Evolutionary conservation across 2,329 filamentous ascomycete genomes (phyloP), one percentile per base, ranked within the genome.

Genomic region (Colletotrichum eleusines): DNA sequence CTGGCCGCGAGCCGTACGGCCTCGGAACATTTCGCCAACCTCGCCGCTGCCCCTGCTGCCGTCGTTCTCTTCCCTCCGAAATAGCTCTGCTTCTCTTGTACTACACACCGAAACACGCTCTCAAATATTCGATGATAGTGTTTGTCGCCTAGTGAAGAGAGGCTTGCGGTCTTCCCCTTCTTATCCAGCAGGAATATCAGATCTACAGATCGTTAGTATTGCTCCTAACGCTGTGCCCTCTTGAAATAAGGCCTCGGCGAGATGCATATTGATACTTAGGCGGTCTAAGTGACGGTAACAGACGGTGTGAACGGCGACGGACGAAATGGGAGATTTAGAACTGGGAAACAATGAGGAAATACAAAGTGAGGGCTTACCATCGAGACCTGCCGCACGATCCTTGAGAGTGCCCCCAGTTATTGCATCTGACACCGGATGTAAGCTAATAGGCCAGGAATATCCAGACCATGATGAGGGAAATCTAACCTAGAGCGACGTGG

Each of bases 91-190:
- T 93, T 94, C 75, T 97, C 94, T 18, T 86, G 80, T 23, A 91
- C 79, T 1, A 87, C 87, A 77, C 87, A 91, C 64, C 88, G 86
- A 77, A 98, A 97, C 3, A 98, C 83, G 1, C 89, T 88, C 76
- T 98, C 94, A 75, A 94, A 93, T 53, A 98, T 90, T 70, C 88
- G 88, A 77, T 96, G 92, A 74, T 93, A 97, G n/a, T 88, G 88
- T 77, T 92, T 93, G 77, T 97, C 94, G 55, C 87, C 88, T 14
- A 20, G 46, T 61, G 50, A 80, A 71, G 77, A 84, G 81, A 84
- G 76, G 66, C 81, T 81, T 26, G 78, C 70, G 5, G 77, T 76
- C 46, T 76, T 79, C 64, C 69, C 65, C 38, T 80, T 82, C 63
- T 82, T 83, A 38, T 75, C 73, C 12, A 84, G 75, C 11, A 84